Evolutionary conservation across 2,329 filamentous ascomycete genomes (phyloP).

Genomic region (Colletotrichum somersetense): DNA sequence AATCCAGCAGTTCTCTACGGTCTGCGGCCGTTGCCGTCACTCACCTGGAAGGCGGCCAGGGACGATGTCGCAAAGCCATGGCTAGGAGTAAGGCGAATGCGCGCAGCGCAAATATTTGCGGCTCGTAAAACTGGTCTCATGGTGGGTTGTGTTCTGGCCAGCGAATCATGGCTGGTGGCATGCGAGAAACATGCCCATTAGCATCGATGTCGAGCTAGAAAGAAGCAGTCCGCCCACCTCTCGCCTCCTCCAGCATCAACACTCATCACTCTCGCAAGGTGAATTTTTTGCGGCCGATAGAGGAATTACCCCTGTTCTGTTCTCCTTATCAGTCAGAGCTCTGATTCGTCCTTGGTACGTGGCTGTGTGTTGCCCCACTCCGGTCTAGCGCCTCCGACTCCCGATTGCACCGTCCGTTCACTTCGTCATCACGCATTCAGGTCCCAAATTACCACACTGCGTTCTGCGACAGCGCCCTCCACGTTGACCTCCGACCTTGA

Average conservation of each 20-base stretch:
- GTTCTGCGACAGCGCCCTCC: constrained; percentile 37
- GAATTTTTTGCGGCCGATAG: constrained; percentile 40
- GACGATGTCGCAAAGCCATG: constrained; percentile 40
- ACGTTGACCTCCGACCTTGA: constrained; percentile 6
- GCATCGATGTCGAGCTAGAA: background rate
- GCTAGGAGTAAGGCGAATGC: constrained; percentile 20
- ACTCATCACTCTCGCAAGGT: constrained; percentile 11
- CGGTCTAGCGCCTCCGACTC: constrained; percentile 36
- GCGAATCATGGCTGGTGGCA: constrained; percentile 31
- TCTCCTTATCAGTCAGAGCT: constrained; percentile 13
- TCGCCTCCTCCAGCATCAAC: constrained; percentile 19
- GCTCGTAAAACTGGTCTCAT: constrained; percentile 40
- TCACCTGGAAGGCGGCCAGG: constrained; percentile 32
- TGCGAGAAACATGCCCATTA: constrained; percentile 15
- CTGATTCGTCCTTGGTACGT: constrained; percentile 6
- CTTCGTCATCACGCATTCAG: constrained; percentile 41
- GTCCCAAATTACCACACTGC: constrained; percentile 7
- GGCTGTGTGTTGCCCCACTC: constrained; percentile 19
- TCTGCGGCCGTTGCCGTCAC: background rate
- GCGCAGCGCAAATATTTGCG: constrained; percentile 24
- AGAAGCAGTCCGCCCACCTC: constrained; percentile 5
- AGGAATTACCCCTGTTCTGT: constrained; percentile 15
- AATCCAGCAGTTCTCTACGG: background rate
- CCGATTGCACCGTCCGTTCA: constrained; percentile 24
- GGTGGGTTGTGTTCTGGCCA: constrained; percentile 22